Base-by-base conservation (phyloP, 2,329 filamentous ascomycete genomes). In the Penicillium sclerotiorum region DNA sequence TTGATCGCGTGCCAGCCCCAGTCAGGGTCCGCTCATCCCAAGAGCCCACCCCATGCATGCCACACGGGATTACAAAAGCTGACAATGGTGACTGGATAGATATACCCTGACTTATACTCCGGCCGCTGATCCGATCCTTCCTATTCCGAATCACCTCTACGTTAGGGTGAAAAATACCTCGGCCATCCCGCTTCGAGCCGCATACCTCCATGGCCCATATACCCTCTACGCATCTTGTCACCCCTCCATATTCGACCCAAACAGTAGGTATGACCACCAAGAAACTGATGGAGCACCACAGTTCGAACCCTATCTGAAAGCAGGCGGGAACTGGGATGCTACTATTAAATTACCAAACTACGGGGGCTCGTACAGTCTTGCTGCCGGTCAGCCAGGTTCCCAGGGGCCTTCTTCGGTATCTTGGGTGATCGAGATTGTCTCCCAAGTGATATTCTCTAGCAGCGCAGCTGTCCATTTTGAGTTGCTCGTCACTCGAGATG, bases 281-380 rank as follows among this genome's bases (percentile, higher is more conserved):
- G 81, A 85, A 45, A 78, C 79, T 45, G 86, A 91, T 74, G 90
- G 89, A 39, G 81, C 87, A 1, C 94, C 94, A 13, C 89, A 95
- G 62, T 99, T 94, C 65, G 94, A 99, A 73, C 93, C 94, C 39
- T 93, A 96, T 77, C 81, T 99, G 66, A 97, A 97, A 77, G 92
- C 94, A 8, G 94, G 92, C 23, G 92, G 90, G 6, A 85, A 81
- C 38, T 99, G 92, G 88, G 83, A 85, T 61, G 88, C 90, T 50
- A 84, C 86, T 64, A 80, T 99, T 56, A 79, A 84, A 5, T 86
- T 99, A 0, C 93, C 93, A 0, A 87, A 86, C 55, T 87, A 94
- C 52, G 81, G 44, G 36, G 45, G 57, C 15, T 53, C 56, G 12
- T 54, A 60, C 28, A 49, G 50, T 12, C 52, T 59, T 13, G 49